Evolutionary conservation across 768 basidiomycete species (phyloP).

Genomic region (Cystofilobasidium bisporidii): DNA sequence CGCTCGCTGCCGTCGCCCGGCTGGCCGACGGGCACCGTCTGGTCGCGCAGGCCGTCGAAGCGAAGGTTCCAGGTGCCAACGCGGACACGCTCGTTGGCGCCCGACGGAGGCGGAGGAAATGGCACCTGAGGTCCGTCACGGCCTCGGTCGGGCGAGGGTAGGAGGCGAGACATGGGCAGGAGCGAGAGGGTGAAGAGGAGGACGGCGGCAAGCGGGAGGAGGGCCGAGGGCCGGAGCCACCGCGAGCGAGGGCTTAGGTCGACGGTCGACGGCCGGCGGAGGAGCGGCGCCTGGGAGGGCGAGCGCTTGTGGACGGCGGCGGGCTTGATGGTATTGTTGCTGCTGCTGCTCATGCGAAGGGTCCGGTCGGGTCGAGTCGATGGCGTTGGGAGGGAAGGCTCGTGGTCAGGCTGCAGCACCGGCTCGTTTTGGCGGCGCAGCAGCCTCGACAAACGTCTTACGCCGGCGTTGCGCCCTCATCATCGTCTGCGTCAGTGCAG

Average conservation of each 20-base stretch:
- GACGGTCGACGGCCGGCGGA: background rate
- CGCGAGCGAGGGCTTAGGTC: background rate
- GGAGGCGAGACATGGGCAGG: background rate
- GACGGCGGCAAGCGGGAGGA: background rate
- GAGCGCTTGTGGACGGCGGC: background rate
- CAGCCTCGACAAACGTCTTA: too few relatives aligned
- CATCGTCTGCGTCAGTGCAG: too few relatives aligned
- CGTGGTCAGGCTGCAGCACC: too few relatives aligned
- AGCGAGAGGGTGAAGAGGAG: background rate
- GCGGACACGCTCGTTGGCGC: background rate
- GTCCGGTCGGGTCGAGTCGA: too few relatives aligned
- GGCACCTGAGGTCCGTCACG: background rate
- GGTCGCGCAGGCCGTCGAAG: constrained; percentile 7
- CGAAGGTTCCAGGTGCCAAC: constrained; percentile 20
- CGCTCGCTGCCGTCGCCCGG: constrained; percentile 15
- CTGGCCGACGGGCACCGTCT: constrained; percentile 19
- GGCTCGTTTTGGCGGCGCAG: too few relatives aligned
- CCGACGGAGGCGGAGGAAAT: background rate
- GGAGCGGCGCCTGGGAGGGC: background rate
- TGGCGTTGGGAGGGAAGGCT: too few relatives aligned
- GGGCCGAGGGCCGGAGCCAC: background rate
- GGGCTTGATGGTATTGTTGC: background rate
- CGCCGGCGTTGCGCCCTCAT: too few relatives aligned
- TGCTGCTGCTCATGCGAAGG: too few relatives aligned
- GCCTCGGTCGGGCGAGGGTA: background rate